Percentiles rank a stretch among this genome's conserved stretches.
These are phyloP conservation scores for Condylostoma magnum DNA, from an alignment of 169 alveolate species.

Conservation along the genomic window DNA sequence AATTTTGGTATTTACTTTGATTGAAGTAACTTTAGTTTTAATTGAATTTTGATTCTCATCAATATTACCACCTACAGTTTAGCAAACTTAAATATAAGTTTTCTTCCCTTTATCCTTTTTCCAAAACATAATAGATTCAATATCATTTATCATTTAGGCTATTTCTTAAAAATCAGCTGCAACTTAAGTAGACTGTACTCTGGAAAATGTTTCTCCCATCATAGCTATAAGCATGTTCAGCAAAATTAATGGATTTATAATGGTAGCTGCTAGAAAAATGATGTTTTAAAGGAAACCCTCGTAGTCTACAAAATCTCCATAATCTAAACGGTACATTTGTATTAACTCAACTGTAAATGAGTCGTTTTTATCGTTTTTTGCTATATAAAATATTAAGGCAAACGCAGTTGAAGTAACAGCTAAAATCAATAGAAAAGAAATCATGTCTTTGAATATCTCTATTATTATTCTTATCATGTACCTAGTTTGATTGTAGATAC, in stretches of 20 bases:
- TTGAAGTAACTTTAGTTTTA: too few species aligned
- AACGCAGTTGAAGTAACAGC: not conserved
- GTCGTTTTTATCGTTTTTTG: not conserved
- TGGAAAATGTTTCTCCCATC: constrained; percentile 32
- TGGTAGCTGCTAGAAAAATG: not conserved
- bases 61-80: too few species aligned
- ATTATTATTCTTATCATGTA: not conserved
- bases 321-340: not conserved
- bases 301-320: not conserved
- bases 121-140: constrained; percentile 12
- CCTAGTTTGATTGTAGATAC: not conserved
- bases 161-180: constrained; percentile 18
- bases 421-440: not conserved
- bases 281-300: not conserved
- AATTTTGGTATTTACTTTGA: too few species aligned
- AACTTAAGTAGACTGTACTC: constrained; percentile 7
- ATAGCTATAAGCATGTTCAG: constrained; percentile 30
- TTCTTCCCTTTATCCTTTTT: not conserved
- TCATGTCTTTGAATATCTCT: not conserved
- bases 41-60: too few species aligned
- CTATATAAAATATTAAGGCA: not conserved
- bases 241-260: constrained; percentile 5
- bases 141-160: constrained; percentile 10
- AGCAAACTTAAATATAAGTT: not conserved
- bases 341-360: not conserved